Base-by-base conservation (phyloP, 805 yeast species). In the Dipodascus geniculatus region DNA sequence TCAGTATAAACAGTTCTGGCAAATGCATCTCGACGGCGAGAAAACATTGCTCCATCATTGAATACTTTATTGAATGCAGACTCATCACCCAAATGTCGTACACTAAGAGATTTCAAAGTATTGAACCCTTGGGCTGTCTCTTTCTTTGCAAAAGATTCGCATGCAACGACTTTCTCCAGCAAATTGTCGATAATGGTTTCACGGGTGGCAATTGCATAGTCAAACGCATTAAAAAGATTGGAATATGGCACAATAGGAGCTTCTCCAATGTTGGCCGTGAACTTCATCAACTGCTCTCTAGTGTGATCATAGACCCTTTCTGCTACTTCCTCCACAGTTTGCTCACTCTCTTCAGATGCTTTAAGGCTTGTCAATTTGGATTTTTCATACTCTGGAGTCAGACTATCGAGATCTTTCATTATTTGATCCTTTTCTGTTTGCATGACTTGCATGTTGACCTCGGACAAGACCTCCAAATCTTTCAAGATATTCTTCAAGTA, bases 41-140 rank as follows among this genome's bases (percentile, higher is more conserved):
- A 79, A 62, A 89, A 91, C 98, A 93, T 93, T 42, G 85, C 76
- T 52, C 81, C 83, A 23, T 78, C 71, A 51, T 80, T 71, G 57
- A 76, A 77, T 51, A 78, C 77, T 55, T 69, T 69, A 20, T 59
- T 60, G 67, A 74, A 72, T 16, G 71, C 69, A 48, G 73, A 75
- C 24, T 80, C 83, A 28, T 78, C 77, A 4, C 87, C 87, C 48
- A 89, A 71, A n/a, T 79, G 76, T 2, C 70, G 70, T 50, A 76
- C 73, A 0, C 96, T 98, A 19, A 83, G 59, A 3, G 66, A 57
- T 53, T 80, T 80, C 55, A 93, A 81, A 31, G 76, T 73, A 4
- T 74, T 75, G 20, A 93, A 91, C 2, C 81, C 78, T 3, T 65
- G 65, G 8, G 74, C 68, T 0, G 98, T 87, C 23, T 74, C 67